Conservation (phyloP, 2,329 filamentous ascomycete genomes). For the Piedraia hortae region DNA sequence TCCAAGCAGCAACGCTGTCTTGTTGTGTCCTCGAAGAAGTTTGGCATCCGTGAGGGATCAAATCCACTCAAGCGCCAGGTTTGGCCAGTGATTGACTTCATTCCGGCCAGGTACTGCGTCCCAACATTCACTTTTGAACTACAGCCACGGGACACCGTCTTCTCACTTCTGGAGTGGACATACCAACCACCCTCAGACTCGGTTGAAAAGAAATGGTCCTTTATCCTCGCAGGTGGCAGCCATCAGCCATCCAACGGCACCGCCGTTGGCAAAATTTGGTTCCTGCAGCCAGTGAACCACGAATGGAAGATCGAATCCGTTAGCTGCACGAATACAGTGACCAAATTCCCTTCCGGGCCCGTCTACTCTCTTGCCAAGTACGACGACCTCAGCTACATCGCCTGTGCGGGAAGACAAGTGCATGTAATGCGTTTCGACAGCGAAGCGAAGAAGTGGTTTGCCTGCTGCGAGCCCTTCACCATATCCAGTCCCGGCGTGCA, state of each 20-base stretch:
- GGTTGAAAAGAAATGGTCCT: constrained; percentile 31
- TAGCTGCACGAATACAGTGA: constrained; percentile 14
- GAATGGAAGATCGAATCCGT: constrained; percentile 26
- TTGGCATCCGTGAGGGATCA: constrained; percentile 4
- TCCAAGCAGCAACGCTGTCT: constrained; percentile 14
- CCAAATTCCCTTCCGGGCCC: constrained; percentile 19
- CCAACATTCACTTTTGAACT: constrained; percentile 15
- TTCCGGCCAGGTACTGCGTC: constrained; percentile 4
- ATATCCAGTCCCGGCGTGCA: constrained; percentile 17
- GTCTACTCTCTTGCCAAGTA: constrained; percentile 30
- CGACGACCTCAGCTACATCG: constrained; percentile 27
- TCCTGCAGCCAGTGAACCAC: constrained; percentile 9
- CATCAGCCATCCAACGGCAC: constrained; percentile 17
- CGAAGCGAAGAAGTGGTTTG: constrained; percentile 7
- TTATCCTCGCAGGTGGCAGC: constrained; percentile 26
- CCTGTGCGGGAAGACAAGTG: constrained; percentile 17
- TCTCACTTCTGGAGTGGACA: constrained; percentile 35
- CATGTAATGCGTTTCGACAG: constrained; percentile 16
- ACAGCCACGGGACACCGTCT: constrained; percentile 28
- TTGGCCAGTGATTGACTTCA: constrained; percentile 21
- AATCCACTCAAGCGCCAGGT: constrained; percentile 13
- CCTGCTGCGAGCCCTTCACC: constrained; percentile 9
- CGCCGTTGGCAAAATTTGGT: constrained; percentile 20
- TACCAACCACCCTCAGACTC: constrained; percentile 7
- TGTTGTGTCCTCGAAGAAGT: constrained; percentile 19